phyloP scores from a whole-genome alignment of 2,329 filamentous ascomycete genomes.

The Cladorrhinum sp. region DNA sequence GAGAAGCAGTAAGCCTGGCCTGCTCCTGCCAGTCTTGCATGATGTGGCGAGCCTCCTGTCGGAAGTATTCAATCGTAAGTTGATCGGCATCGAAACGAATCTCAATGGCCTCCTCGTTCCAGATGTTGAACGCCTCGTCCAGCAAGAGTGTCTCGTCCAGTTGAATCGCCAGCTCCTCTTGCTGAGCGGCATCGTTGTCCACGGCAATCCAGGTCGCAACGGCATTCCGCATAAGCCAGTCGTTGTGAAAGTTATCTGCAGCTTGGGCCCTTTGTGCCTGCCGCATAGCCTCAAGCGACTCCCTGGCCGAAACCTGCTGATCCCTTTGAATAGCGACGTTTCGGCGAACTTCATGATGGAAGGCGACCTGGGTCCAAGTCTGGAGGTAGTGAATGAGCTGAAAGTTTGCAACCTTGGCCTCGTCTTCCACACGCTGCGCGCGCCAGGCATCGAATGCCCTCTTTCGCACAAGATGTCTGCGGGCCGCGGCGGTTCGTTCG shows the following conservation, averaged over 20 bases:
- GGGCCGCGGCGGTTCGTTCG: conserved; percentile 63
- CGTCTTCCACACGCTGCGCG: conserved; percentile 60
- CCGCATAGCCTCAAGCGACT: conserved; percentile 33
- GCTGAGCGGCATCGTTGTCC: conserved; percentile 8
- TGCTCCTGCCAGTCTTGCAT: conserved; percentile 27
- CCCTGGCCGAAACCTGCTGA: conserved; percentile 29
- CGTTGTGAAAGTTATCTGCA: conserved; percentile 23
- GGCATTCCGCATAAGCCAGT: conserved; percentile 13
- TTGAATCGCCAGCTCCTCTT: conserved; percentile 17
- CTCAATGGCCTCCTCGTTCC: conserved; percentile 24
- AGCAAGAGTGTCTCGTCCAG: conserved; percentile 25
- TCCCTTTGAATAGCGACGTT: conserved; percentile 31
- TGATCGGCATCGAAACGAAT: conserved; percentile 20
- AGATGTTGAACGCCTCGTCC: conserved; percentile 24
- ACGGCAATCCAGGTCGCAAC: conserved; percentile 26
- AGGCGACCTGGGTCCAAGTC: conserved; percentile 29
- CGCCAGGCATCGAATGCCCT: conserved; percentile 69
- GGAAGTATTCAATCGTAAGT: conserved; percentile 16
- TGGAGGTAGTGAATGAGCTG: conserved; percentile 28
- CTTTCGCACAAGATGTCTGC: conserved; percentile 66
- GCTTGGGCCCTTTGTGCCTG: conserved; percentile 26
- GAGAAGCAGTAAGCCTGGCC: conserved; percentile 20
- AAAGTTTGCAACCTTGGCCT: conserved; percentile 45
- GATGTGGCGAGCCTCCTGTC: conserved; percentile 16
- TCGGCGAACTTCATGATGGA: conserved; percentile 24